Conservation (phyloP, 495 filamentous ascomycete species). For the Pyronema omphalodes region DNA sequence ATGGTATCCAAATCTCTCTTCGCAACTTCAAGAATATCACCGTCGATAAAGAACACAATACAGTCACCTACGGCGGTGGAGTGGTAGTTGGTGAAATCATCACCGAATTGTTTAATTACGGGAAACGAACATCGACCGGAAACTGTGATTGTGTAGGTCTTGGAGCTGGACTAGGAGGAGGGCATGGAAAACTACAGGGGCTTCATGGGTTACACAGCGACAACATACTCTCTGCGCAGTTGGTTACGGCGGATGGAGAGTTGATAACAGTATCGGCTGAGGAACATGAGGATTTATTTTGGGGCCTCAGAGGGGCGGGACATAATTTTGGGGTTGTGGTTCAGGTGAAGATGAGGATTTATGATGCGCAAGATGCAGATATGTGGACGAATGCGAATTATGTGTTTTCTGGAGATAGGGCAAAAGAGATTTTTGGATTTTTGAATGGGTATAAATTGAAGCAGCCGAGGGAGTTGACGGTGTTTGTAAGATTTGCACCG, state of each 20-base stretch:
- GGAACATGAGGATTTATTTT: conserved; percentile 33
- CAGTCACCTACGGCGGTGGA: conserved; percentile 35
- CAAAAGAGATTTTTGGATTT: background rate
- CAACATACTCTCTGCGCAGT: conserved; percentile 33
- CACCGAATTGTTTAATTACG: conserved; percentile 24
- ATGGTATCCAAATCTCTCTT: background rate
- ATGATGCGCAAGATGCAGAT: background rate
- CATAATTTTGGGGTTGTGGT: conserved; percentile 44
- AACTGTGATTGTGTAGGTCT: conserved; percentile 37
- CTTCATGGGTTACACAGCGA: conserved; percentile 42
- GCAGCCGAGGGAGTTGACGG: background rate
- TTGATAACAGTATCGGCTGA: conserved; percentile 25
- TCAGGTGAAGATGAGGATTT: background rate
- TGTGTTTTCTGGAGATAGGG: background rate
- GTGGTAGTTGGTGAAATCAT: conserved; percentile 25
- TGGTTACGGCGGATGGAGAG: conserved; percentile 40
- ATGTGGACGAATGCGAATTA: conserved; percentile 3
- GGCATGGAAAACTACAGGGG: conserved; percentile 42
- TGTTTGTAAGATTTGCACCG: background rate
- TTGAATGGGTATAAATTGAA: background rate
- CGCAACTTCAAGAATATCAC: background rate
- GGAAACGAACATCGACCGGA: conserved; percentile 34
- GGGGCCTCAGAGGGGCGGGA: conserved; percentile 40
- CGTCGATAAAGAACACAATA: conserved; percentile 29
- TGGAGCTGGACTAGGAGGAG: conserved; percentile 42